Base-by-base conservation (phyloP, 23 red algal genomes). In the Chondrus crispus region DNA sequence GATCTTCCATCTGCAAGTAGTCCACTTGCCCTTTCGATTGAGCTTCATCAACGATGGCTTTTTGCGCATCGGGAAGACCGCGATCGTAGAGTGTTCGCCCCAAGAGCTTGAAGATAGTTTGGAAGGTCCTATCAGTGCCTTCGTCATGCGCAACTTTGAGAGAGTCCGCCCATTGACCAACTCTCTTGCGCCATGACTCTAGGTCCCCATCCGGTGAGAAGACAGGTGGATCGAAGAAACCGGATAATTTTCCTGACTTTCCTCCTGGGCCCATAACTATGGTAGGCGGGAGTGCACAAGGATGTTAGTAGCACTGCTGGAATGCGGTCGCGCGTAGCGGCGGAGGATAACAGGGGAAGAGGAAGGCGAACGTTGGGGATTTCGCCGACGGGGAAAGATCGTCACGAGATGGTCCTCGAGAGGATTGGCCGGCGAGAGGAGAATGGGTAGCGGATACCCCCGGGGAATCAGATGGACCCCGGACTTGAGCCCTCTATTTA, bases 21-120 rank as follows among this genome's bases (percentile, higher is more conserved):
- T 41, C 70, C 6, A 2, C 1, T 43, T 43, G 16, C 29, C 41
- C 36, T 38, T 76, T 40, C 43, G 0, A 9, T 38, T 46, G 16
- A 11, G 16, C 29, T 40, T 76, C 70, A 46, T 76, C n/a, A 30
- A 71, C 7, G 22, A 76, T 76, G 20, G 70, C 33, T 38, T 76
- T 76, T 38, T 76, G 38, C 22, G 33, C 70, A 43, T 46, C 41
- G 22, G 41, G 41, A 76, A 76, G 70, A 40, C 26, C 70, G 24
- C 70, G 33, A 0, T 76, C 38, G 26, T 76, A 76, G 14, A 88
- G 84, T n/a, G n/a, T n/a, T n/a, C 79, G 50, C n/a, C 84, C 84
- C 28, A 75, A 44, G 2, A 75, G 45, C 18, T 2, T 1, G 46
- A 73, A 88, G 12, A 75, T 54, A 24, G 84, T 77, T 70, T 75